phyloP scores from a whole-genome alignment of 805 yeast genomes.

The Yarrowia deformans region DNA sequence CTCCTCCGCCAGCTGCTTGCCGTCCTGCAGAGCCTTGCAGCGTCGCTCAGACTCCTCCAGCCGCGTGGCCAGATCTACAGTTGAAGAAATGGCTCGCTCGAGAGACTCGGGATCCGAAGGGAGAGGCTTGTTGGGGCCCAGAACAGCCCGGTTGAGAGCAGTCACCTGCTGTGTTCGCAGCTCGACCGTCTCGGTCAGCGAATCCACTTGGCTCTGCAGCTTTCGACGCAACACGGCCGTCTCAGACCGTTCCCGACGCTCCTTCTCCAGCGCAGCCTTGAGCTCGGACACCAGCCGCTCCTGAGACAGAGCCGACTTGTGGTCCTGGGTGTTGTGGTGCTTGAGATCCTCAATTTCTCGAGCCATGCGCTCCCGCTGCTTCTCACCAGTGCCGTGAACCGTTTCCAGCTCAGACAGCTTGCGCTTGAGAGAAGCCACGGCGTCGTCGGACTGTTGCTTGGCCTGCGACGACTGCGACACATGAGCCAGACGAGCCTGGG shows the following conservation, averaged over 20 bases:
- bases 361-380: constrained; percentile 43
- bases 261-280: constrained; percentile 42
- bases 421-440: constrained; percentile 44
- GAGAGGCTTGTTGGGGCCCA: constrained; percentile 27
- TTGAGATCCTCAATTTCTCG: constrained; percentile 49
- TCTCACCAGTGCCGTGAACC: constrained; percentile 40
- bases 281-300: constrained; percentile 43
- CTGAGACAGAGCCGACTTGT: constrained; percentile 43
- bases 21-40: constrained; percentile 45
- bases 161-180: constrained; percentile 43
- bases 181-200: constrained; percentile 42
- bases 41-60: constrained; percentile 49
- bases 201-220: constrained; percentile 42
- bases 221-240: constrained; percentile 44
- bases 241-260: constrained; percentile 45
- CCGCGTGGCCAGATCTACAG: constrained; percentile 46
- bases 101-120: constrained; percentile 41
- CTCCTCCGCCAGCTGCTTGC: constrained; percentile 43
- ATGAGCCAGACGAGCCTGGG: constrained; percentile 22
- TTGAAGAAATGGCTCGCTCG: constrained; percentile 55
- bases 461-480: constrained; percentile 52
- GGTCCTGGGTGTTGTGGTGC: constrained; percentile 44
- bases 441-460: constrained; percentile 55
- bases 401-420: constrained; percentile 44
- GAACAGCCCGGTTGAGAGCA: constrained; percentile 43